Conservation (phyloP, 257 asterid species). For the Solanum sparsipilum region DNA sequence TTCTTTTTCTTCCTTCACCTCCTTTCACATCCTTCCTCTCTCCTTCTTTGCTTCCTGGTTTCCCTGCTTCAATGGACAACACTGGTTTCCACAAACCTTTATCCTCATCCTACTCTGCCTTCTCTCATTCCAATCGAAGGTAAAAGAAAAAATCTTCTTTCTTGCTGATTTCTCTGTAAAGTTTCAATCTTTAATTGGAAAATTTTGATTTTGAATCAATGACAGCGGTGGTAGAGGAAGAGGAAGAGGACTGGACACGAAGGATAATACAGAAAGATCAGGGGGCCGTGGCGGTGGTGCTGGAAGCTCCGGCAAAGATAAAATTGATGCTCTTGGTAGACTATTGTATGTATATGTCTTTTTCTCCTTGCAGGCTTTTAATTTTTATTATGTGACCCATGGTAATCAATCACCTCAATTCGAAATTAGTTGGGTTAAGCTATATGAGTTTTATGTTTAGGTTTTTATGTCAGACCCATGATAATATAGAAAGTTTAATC, state of each 20-base stretch:
- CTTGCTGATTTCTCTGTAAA: background rate
- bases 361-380: background rate
- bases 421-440: background rate
- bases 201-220: background rate
- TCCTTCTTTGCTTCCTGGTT: constrained; percentile 6
- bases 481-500: background rate
- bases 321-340: constrained; percentile 76
- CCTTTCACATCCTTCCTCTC: constrained; percentile 9
- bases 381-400: background rate
- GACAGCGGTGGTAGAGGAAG: constrained; percentile 42
- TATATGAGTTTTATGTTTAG: background rate
- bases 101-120: constrained; percentile 27
- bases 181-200: background rate
- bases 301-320: constrained; percentile 27
- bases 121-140: constrained; percentile 39
- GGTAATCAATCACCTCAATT: background rate
- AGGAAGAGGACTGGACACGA: constrained; percentile 19
- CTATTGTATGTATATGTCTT: constrained; percentile 35
- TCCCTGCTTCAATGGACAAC: background rate
- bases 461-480: background rate
- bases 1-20: constrained; percentile 5
- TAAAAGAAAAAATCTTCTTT: background rate
- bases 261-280: constrained; percentile 24
- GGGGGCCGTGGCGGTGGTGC: constrained; percentile 30
- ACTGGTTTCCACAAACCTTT: background rate